phyloP scores from a whole-genome alignment of 306 rosid species.

The Gynostemma pentaphyllum region DNA sequence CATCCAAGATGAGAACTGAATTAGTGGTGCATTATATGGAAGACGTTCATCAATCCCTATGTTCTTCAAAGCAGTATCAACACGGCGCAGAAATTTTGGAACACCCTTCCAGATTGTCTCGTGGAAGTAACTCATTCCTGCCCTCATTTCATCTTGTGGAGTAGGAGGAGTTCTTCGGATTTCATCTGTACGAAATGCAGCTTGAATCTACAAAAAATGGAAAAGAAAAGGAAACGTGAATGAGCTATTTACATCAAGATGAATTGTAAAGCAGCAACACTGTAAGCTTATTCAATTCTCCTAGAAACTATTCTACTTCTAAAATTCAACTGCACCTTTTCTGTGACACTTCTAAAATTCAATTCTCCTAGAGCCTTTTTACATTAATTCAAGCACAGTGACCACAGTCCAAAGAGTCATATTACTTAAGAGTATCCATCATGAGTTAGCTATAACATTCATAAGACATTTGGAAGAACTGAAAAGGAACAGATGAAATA shows the following conservation, averaged over 20 bases:
- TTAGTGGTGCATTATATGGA: constrained; percentile 92
- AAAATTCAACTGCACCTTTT: no score
- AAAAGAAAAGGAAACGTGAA: not conserved
- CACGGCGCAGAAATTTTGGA: constrained; percentile 85
- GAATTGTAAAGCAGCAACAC: not conserved
- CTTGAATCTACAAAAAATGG: constrained; percentile 63
- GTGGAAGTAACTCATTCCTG: constrained; percentile 99
- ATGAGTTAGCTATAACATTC: not conserved
- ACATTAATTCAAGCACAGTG: no score
- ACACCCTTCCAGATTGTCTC: constrained; percentile 98
- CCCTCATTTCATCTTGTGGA: constrained; percentile 99
- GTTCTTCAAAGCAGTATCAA: constrained; percentile 91
- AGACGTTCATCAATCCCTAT: constrained; percentile 83
- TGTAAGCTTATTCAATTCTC: no score
- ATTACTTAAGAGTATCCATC: not conserved
- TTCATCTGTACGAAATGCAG: constrained; percentile 97
- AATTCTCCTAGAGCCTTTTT: no score
- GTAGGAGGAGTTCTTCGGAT: constrained; percentile 90
- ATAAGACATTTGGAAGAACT: not conserved
- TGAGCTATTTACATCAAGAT: not conserved
- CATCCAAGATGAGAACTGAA: constrained; percentile 99
- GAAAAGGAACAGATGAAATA: not conserved
- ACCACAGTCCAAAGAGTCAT: no score
- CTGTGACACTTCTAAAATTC: no score
- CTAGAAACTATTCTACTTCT: no score